phyloP scores from a whole-genome alignment of 2,329 filamentous ascomycete genomes.

The Ilyonectria robusta region DNA sequence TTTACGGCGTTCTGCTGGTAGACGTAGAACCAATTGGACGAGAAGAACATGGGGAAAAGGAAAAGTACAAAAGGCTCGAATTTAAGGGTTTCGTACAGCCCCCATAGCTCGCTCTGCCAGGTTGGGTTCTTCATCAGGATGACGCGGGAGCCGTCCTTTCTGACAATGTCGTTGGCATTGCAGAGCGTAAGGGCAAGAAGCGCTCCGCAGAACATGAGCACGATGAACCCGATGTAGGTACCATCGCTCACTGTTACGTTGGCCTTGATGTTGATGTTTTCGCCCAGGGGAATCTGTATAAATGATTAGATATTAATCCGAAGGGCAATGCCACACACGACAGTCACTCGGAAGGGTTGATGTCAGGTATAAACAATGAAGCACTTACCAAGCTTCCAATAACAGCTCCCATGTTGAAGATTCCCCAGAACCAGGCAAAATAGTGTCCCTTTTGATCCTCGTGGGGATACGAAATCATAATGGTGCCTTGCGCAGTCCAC shows the following conservation, averaged over 20 bases:
- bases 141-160: constrained; percentile 82
- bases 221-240: constrained; percentile 90
- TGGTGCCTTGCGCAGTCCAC: constrained; percentile 87
- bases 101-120: constrained; percentile 83
- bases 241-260: constrained; percentile 74
- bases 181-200: constrained; percentile 77
- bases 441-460: constrained; percentile 88
- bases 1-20: constrained; percentile 86
- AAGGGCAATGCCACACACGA: constrained; percentile 67
- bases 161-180: constrained; percentile 80
- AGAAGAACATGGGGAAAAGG: constrained; percentile 86
- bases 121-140: constrained; percentile 93
- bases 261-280: constrained; percentile 43
- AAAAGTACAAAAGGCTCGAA: constrained; percentile 78
- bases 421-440: constrained; percentile 94
- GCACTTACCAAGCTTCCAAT: constrained; percentile 77
- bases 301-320: constrained; percentile 40
- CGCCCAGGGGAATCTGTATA: constrained; percentile 68
- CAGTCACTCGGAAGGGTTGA: too few species aligned
- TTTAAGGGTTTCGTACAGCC: constrained; percentile 80
- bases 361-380: constrained; percentile 41
- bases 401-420: constrained; percentile 93
- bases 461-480: constrained; percentile 90
- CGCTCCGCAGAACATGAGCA: constrained; percentile 84
- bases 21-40: constrained; percentile 87